phyloP scores from a whole-genome alignment of 2,329 filamentous ascomycete species.

The Phialophora verrucosa region DNA sequence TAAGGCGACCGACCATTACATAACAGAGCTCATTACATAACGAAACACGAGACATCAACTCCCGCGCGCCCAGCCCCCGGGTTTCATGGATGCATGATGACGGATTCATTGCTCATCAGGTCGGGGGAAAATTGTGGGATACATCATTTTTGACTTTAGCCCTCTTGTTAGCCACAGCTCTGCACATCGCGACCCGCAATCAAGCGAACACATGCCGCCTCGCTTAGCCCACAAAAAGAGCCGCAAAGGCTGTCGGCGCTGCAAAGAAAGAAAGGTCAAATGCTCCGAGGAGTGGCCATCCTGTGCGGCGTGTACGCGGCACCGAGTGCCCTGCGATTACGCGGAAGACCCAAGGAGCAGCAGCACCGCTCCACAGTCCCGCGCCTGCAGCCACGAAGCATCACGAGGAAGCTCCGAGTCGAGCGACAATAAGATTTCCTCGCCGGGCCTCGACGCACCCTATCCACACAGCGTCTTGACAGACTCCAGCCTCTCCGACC shows the following conservation, averaged over 20 bases:
- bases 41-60: not conserved
- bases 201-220: constrained; percentile 3
- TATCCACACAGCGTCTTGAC: constrained; percentile 8
- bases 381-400: not conserved
- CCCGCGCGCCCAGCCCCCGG: not conserved
- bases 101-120: not conserved
- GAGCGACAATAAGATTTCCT: not conserved
- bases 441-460: constrained; percentile 14
- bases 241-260: constrained; percentile 28
- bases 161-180: not conserved
- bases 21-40: constrained; percentile 5
- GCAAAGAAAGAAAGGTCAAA: constrained; percentile 36
- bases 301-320: constrained; percentile 13
- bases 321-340: not conserved
- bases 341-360: constrained; percentile 1
- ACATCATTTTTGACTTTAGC: not conserved
- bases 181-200: not conserved
- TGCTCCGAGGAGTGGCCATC: constrained; percentile 43
- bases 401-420: constrained; percentile 5
- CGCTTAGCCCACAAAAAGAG: constrained; percentile 24
- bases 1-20: constrained; percentile 1
- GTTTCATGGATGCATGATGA: not conserved
- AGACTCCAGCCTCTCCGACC: constrained; percentile 14
- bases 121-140: not conserved
- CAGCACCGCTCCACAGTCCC: not conserved